Conservation (phyloP, 441 rosid genomes). For the Pelargonium citronellum region DNA sequence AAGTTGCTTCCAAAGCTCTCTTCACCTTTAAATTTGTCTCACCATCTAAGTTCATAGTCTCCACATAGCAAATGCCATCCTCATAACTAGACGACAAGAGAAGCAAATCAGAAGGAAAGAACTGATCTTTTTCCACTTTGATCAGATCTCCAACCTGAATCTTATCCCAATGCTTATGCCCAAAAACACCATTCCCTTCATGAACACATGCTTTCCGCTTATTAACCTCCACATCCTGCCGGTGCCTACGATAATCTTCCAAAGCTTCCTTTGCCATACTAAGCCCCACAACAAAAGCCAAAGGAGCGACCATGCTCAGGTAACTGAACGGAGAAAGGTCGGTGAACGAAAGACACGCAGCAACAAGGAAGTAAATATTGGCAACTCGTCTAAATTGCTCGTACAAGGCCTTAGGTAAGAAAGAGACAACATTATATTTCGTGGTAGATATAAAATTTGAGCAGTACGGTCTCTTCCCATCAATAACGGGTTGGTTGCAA, state of each 20-base stretch:
- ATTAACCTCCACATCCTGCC: slow-evolving; percentile 56
- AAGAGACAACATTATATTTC: slow-evolving; percentile 48
- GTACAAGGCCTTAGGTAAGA: slow-evolving; percentile 65
- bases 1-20: slow-evolving; percentile 55
- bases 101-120: slow-evolving; percentile 66
- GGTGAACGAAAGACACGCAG: slow-evolving; percentile 54
- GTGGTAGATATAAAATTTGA: slow-evolving; percentile 58
- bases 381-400: slow-evolving; percentile 78
- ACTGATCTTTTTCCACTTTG: slow-evolving; percentile 59
- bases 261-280: slow-evolving; percentile 70
- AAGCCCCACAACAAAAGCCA: slow-evolving; percentile 48
- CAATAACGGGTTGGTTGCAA: slow-evolving; percentile 48
- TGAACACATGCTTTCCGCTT: slow-evolving; percentile 50
- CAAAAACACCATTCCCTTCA: slow-evolving; percentile 37
- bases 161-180: slow-evolving; percentile 45
- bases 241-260: slow-evolving; percentile 25
- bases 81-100: slow-evolving; percentile 57
- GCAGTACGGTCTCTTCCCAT: slow-evolving; percentile 37
- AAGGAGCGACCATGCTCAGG: slow-evolving; percentile 44
- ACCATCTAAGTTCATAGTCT: slow-evolving; percentile 74
- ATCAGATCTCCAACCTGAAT: slow-evolving; percentile 64
- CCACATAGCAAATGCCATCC: slow-evolving; percentile 63
- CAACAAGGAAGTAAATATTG: slow-evolving; percentile 55
- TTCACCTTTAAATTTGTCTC: slow-evolving; percentile 68
- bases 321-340: slow-evolving; percentile 47